phyloP scores from a whole-genome alignment of 768 basidiomycete genomes.

The Amylocystis lapponica region DNA sequence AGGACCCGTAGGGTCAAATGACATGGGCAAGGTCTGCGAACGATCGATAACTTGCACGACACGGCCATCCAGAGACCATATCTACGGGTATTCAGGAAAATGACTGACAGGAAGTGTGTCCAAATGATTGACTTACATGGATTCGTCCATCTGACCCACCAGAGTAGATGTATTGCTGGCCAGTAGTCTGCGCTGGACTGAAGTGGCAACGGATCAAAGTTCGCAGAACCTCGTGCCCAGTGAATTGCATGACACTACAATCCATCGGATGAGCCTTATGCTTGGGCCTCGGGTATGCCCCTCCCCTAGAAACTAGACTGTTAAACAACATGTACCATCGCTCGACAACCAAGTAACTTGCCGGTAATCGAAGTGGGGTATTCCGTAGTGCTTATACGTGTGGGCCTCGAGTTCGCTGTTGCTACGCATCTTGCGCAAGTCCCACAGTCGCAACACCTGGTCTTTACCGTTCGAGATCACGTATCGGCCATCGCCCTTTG shows the following conservation, averaged over 20 bases:
- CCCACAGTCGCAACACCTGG: slow-evolving; percentile 88
- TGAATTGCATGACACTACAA: slow-evolving; percentile 93
- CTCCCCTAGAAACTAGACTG: slow-evolving; percentile 38
- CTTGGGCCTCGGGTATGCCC: slow-evolving; percentile 58
- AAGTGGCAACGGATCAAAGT: slow-evolving; percentile 97
- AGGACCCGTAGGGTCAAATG: slow-evolving; percentile 64
- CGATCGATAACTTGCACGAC: slow-evolving; percentile 83
- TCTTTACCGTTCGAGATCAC: slow-evolving; percentile 96
- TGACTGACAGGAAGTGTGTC: too few relatives aligned
- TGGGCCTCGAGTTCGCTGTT: slow-evolving; percentile 61
- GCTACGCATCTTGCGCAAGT: slow-evolving; percentile 87
- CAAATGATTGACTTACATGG: slow-evolving; percentile 55
- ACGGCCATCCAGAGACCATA: slow-evolving; percentile 92
- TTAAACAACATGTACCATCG: not conserved
- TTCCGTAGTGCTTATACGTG: slow-evolving; percentile 46
- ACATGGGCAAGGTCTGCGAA: slow-evolving; percentile 61
- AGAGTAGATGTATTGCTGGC: slow-evolving; percentile 90
- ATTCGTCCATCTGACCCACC: slow-evolving; percentile 83
- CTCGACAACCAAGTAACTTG: slow-evolving; percentile 23
- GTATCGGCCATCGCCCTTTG: slow-evolving; percentile 95
- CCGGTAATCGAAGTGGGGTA: slow-evolving; percentile 76
- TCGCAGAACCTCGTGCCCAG: slow-evolving; percentile 83
- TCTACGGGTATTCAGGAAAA: slow-evolving; percentile 42
- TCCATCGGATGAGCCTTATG: slow-evolving; percentile 73
- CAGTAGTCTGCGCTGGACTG: slow-evolving; percentile 89